Conservation (phyloP, 202 grass and related monocot species). For the Cymbopogon flexuosus region DNA sequence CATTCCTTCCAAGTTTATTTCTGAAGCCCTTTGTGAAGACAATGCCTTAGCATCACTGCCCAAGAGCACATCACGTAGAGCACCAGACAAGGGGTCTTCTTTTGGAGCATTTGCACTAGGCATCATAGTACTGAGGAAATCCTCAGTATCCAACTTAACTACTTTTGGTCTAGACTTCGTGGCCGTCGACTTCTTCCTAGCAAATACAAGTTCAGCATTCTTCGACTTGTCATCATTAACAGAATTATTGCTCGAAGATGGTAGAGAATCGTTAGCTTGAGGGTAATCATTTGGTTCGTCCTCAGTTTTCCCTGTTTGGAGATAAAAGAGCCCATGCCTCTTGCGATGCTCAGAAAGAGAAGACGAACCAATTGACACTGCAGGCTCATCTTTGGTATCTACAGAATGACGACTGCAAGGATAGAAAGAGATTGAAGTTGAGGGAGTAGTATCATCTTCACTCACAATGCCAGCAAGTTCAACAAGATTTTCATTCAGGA, state of each 20-base stretch:
- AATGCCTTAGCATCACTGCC: slow-evolving; percentile 45
- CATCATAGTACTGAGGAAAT: slow-evolving; percentile 44
- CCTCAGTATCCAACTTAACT: slow-evolving; percentile 76
- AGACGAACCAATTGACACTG: slow-evolving; percentile 40
- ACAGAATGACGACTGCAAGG: slow-evolving; percentile 1
- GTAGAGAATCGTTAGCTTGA: slow-evolving; percentile 51
- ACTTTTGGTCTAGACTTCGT: slow-evolving; percentile 72
- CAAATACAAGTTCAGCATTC: slow-evolving; percentile 18
- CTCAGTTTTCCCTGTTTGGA: slow-evolving; percentile 42
- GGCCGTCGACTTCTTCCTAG: slow-evolving; percentile 48
- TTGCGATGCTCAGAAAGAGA: slow-evolving; percentile 69
- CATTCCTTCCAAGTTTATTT: slow-evolving; percentile 27
- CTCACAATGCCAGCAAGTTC: slow-evolving; percentile 45
- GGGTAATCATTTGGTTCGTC: slow-evolving; percentile 57
- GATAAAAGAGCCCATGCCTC: slow-evolving; percentile 57
- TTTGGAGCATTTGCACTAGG: slow-evolving; percentile 34
- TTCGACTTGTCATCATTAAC: slow-evolving; percentile 32
- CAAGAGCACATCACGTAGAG: slow-evolving; percentile 50
- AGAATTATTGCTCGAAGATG: slow-evolving; percentile 34
- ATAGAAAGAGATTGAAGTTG: slow-evolving; percentile 49
- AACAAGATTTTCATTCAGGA: slow-evolving; percentile 55
- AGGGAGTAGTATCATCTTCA: slow-evolving; percentile 44
- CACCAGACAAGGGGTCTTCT: slow-evolving; percentile 47
- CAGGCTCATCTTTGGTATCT: slow-evolving; percentile 40
- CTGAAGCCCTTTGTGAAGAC: slow-evolving; percentile 30